Base-by-base conservation (phyloP, 805 yeast species). In the Ogataea angusta region DNA sequence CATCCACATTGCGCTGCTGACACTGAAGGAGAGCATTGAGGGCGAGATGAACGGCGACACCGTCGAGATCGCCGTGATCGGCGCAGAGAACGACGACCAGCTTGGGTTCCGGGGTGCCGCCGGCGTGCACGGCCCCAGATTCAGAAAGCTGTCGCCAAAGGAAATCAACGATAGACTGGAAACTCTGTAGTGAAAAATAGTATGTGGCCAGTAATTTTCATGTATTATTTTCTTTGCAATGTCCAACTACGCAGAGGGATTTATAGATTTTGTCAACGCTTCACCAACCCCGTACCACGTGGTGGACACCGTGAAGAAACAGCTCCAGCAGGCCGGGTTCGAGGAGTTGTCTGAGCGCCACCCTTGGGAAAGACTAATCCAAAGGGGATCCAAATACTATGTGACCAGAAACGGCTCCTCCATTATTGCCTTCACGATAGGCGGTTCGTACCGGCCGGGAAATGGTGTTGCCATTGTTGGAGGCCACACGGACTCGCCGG, bases 11-110 rank as follows among this genome's bases (percentile, higher is more conserved):
- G 96, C 98, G 1, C 72, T 93, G 34, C 70, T 93, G 55, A 93
- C 99, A 4, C 73, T 93, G 62, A 93, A 93, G 65, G 99, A 93
- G 67, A 81, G 95, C 18, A 91, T 93, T 37, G 99, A 93, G 64
- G 99, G 99, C 42, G 99, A 93, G 60, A 85, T 93, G 78, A 89
- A 85, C 48, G 98, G 98, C 34, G 95, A 89, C 51, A 90, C 95
- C 34, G 91, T 93, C 49, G 99, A 93, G 65, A 85, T 93, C 45
- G 83, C 91, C 17, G 74, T 93, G 29, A 80, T 93, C 38, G 90
- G 96, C 41, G 83, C 78, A 37, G 85, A 95, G 32, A 82, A 87
- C 53, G 88, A 85, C 46, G 81, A 82, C 36, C 59, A 84, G 59
- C 74, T 91, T 50, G 97, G 97, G 0, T 87, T 81, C 67, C 77